These are phyloP conservation scores for Pascua guehoae DNA, from an alignment of 1,284 basidiomycete genomes.

Conservation along the genomic window DNA sequence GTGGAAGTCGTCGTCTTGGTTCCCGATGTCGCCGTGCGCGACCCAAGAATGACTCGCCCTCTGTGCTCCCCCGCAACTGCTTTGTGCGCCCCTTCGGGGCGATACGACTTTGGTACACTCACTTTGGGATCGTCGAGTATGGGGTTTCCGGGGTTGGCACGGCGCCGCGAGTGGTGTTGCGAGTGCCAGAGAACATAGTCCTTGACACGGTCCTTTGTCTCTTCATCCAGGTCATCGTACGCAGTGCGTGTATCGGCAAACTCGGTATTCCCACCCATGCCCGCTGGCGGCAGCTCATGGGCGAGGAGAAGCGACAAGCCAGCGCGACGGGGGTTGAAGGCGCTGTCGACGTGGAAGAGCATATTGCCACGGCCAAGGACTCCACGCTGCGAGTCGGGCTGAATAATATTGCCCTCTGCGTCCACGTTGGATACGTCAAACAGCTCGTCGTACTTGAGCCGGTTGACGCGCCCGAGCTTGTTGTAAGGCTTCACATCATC, in stretches of 20 bases:
- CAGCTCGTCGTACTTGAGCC: constrained; percentile 26
- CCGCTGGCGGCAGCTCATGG: constrained; percentile 20
- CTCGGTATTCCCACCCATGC: constrained; percentile 23
- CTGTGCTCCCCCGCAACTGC: not conserved
- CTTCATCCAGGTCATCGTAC: constrained; percentile 17
- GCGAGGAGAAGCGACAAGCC: constrained; percentile 22
- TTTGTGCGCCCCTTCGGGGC: not conserved
- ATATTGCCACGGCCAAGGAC: constrained; percentile 7
- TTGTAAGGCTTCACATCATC: constrained; percentile 35
- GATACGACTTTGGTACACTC: not conserved
- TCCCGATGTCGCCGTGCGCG: too few relatives aligned
- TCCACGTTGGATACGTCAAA: constrained; percentile 28
- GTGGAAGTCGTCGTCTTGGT: too few relatives aligned
- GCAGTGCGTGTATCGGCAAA: constrained; percentile 26
- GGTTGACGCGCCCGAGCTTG: constrained; percentile 22
- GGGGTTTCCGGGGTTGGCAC: constrained; percentile 18
- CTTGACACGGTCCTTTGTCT: constrained; percentile 29
- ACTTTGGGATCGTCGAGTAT: constrained; percentile 18
- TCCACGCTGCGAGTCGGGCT: constrained; percentile 11
- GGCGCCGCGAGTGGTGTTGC: constrained; percentile 23
- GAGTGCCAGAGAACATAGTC: constrained; percentile 30
- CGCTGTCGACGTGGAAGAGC: constrained; percentile 23
- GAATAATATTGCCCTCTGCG: constrained; percentile 19
- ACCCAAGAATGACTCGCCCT: too few relatives aligned
- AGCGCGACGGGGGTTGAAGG: constrained; percentile 25